These are phyloP conservation scores for Rhynchospora pubera DNA, from an alignment of 176 grass and related monocot genomes.

Conservation along the genomic window DNA sequence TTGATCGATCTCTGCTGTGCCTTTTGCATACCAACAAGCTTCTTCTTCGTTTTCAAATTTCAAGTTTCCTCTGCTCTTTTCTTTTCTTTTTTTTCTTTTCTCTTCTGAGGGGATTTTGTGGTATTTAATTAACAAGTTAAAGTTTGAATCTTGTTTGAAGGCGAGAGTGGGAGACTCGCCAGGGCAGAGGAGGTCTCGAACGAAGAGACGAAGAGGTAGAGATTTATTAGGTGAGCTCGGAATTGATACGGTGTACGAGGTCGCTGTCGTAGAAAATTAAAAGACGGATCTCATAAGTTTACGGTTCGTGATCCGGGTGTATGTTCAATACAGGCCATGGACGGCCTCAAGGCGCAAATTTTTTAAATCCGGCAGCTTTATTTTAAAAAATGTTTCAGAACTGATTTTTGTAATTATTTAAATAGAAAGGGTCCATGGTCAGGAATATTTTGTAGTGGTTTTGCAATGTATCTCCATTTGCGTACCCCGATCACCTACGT, in stretches of 20 bases:
- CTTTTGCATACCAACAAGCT: not conserved
- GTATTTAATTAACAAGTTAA: not conserved
- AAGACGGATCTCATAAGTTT: not conserved
- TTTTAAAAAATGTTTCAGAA: conserved; percentile 14
- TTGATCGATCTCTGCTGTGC: conserved; percentile 9
- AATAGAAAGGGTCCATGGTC: not conserved
- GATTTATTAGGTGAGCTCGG: not conserved
- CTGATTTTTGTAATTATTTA: conserved; percentile 1
- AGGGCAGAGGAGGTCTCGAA: conserved; percentile 2
- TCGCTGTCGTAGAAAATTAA: not conserved
- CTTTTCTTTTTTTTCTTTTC: not conserved
- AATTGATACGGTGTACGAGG: not conserved
- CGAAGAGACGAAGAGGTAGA: not conserved
- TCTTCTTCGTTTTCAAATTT: not conserved
- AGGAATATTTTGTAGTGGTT: not conserved
- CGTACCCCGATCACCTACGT: not conserved
- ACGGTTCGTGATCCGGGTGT: not conserved
- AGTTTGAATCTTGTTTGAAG: not conserved
- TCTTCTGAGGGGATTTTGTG: not conserved
- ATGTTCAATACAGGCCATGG: not conserved
- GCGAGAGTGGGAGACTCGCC: not conserved
- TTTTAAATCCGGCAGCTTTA: conserved; percentile 13
- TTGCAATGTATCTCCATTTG: not conserved
- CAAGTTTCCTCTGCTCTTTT: not conserved
- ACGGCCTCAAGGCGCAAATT: conserved; percentile 22